phyloP scores from a whole-genome alignment of 2,329 filamentous ascomycete genomes.

The Alternaria metachromatica region DNA sequence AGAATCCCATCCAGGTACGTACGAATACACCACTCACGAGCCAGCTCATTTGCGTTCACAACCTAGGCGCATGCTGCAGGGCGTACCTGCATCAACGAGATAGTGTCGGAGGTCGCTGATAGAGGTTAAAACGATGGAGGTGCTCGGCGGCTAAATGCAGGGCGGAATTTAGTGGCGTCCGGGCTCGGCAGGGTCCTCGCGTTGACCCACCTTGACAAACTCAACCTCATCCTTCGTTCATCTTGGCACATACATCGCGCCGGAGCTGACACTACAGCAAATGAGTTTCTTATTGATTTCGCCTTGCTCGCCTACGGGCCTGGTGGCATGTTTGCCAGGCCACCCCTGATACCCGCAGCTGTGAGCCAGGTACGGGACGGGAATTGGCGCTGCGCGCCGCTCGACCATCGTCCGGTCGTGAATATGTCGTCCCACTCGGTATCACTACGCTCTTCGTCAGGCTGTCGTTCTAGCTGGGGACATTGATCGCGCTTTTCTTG shows the following conservation, averaged over 20 bases:
- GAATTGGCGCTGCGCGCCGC: neutral
- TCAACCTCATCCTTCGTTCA: neutral
- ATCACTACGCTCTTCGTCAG: neutral
- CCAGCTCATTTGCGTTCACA: neutral
- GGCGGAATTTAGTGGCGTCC: neutral
- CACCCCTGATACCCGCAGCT: neutral
- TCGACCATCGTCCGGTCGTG: neutral
- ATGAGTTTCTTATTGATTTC: neutral
- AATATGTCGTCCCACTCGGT: neutral
- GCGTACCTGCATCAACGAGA: neutral
- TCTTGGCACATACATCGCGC: neutral
- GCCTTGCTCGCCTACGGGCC: neutral
- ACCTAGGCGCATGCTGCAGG: neutral
- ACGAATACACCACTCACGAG: neutral
- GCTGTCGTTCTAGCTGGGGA: neutral
- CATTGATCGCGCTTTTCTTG: neutral
- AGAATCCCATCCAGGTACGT: neutral
- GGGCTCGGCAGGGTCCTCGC: neutral
- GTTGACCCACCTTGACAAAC: neutral
- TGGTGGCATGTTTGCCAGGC: neutral
- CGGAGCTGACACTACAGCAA: neutral
- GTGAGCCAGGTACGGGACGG: neutral
- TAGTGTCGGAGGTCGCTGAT: neutral
- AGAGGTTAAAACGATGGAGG: neutral
- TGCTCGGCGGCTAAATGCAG: neutral